Evolutionary conservation across 257 asterid genomes (phyloP).

Genomic region (Buddleja alternifolia): DNA sequence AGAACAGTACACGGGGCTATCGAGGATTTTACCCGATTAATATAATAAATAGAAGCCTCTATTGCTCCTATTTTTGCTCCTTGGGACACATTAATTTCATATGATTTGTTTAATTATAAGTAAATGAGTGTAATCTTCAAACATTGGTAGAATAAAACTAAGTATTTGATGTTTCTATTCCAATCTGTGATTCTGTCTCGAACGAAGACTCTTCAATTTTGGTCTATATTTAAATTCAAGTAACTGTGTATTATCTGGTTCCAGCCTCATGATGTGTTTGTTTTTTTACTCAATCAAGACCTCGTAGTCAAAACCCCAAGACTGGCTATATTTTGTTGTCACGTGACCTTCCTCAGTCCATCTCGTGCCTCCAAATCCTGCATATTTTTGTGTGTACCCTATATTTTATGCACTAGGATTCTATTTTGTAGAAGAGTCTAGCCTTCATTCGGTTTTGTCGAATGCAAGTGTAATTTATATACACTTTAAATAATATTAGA

Average conservation of each 20-base stretch:
- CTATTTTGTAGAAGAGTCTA: conserved; percentile 6
- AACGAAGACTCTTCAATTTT: too few relatives aligned
- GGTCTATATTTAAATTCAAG: conserved; percentile 19
- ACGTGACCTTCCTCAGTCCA: conserved; percentile 54
- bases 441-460: too few relatives aligned
- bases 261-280: conserved; percentile 56
- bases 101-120: conserved; percentile 53
- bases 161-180: conserved; percentile 78
- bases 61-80: conserved; percentile 50
- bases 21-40: conserved; percentile 44
- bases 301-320: conserved; percentile 44
- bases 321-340: conserved; percentile 54
- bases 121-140: conserved; percentile 43
- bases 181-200: conserved; percentile 64
- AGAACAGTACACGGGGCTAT: conserved; percentile 33
- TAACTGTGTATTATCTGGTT: conserved; percentile 53
- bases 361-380: conserved; percentile 69
- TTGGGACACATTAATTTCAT: conserved; percentile 79
- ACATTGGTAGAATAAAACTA: conserved; percentile 47
- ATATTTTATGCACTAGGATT: conserved; percentile 27
- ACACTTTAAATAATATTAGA: too few relatives aligned
- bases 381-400: conserved; percentile 28
- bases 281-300: conserved; percentile 46
- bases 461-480: too few relatives aligned
- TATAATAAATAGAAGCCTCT: conserved; percentile 62